These are phyloP conservation scores for Ricinus communis DNA, from an alignment of 345 rosid species.

Conservation along the genomic window DNA sequence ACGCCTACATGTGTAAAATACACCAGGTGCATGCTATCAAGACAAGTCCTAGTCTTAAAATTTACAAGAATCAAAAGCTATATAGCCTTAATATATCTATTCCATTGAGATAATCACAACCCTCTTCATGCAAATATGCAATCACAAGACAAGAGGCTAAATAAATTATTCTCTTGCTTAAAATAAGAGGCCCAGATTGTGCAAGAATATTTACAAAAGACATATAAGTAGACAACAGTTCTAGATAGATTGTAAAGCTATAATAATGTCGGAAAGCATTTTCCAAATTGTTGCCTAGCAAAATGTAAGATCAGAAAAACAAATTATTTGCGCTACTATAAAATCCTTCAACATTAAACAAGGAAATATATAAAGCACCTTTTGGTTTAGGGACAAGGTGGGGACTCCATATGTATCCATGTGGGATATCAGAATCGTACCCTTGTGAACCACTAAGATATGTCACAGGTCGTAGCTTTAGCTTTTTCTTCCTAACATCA, in stretches of 20 bases:
- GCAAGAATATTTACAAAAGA: no score
- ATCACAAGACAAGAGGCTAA: neutral
- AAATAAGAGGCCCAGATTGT: neutral
- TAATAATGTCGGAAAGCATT: neutral
- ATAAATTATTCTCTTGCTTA: neutral
- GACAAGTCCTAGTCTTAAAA: no score
- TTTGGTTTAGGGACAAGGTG: conserved; percentile 98
- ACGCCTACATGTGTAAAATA: no score
- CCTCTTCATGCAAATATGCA: neutral
- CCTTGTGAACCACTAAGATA: conserved; percentile 98
- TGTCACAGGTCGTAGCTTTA: conserved; percentile 93
- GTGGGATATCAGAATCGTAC: conserved; percentile 77
- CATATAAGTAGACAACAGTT: neutral
- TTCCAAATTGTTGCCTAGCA: neutral
- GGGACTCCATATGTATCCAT: conserved; percentile 99
- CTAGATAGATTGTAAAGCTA: neutral
- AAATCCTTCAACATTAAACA: neutral
- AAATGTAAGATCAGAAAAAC: conserved; percentile 1
- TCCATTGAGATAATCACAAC: neutral
- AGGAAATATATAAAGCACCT: conserved; percentile 46
- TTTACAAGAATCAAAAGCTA: neutral
- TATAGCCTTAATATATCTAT: no score
- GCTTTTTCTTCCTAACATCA: conserved; percentile 84
- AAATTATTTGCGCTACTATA: neutral
- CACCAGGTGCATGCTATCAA: no score